Evolutionary conservation across 257 asterid species (phyloP), one percentile per base, ranked within the genome.

Genomic region (Nicotiana noctiflora): DNA sequence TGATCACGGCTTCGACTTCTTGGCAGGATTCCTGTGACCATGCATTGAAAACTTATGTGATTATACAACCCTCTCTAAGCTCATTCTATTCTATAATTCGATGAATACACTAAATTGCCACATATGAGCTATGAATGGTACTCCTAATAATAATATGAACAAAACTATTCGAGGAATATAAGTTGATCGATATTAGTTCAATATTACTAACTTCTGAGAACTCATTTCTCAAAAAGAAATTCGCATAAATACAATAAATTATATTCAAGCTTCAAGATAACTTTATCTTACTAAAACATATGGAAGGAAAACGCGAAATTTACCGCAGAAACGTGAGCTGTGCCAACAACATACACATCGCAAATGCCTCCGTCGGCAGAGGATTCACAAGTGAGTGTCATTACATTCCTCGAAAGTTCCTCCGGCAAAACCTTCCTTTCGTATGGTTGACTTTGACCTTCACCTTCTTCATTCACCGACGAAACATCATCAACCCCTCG

Each of bases 321-420:
- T 70, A 70, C 57, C 21, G 19, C 77, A 44, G 55, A 77, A 81
- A 93, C 98, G 80, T 95, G 98, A 37, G 97, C 97, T 3, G 98
- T 95, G 37, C 99, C 98, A 51, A 93, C 92, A 83, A 95, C 65
- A 86, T 92, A 92, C 51, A 95, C 96, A 82, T 95, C 96, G 82
- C 98, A 93, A 77, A 89, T 80, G 77, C 96, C 98, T 25, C 95
- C 94, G 1, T 88, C 94, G 1, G 92, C 97, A 18, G 90, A 4
- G 59, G 98, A 91, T 8, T 92, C 97, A 79, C 99, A 93, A 12
- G 89, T 89, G 60, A 95, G 91, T 79, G 77, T 88, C 84, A 91
- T 81, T 81, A 83, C 93, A 56, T 90, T 90, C 84, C 79, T 86
- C 29, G 91, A 85, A 59, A 95, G 81, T 89, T 95, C 97, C 82